Evolutionary conservation across 345 rosid species (phyloP).

Genomic region (Lepidium aucheri): DNA sequence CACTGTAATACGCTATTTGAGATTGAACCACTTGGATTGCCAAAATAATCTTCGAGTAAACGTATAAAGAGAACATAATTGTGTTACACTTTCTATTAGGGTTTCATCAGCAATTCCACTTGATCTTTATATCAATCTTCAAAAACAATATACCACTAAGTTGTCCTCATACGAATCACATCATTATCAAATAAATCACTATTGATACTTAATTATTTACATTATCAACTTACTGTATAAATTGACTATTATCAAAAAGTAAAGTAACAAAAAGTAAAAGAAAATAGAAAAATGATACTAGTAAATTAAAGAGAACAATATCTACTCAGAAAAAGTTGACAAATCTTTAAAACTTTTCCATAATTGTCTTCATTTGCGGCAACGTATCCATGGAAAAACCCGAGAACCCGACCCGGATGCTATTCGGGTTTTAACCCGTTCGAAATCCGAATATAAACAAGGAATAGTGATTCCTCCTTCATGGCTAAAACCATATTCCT

Average conservation of each 20-base stretch:
- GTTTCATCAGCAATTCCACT: slow-evolving; percentile 1
- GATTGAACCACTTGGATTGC: too few species aligned
- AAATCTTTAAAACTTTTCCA: not conserved
- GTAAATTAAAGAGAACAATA: slow-evolving; percentile 9
- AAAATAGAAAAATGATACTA: not conserved
- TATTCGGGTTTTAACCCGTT: slow-evolving; percentile 66
- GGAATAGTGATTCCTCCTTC: slow-evolving; percentile 88
- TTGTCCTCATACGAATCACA: slow-evolving; percentile 19
- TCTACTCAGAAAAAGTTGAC: not conserved
- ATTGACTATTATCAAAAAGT: not conserved
- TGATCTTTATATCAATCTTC: not conserved
- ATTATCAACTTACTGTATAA: slow-evolving; percentile 5
- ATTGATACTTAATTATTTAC: slow-evolving; percentile 10
- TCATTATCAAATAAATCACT: slow-evolving; percentile 9
- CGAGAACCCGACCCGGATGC: slow-evolving; percentile 41
- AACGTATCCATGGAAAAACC: slow-evolving; percentile 33
- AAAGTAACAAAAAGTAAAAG: slow-evolving; percentile 7
- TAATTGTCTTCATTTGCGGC: slow-evolving; percentile 20
- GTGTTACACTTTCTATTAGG: slow-evolving; percentile 13
- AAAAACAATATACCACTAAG: slow-evolving; percentile 9
- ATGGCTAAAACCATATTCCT: slow-evolving; percentile 76
- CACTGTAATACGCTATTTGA: too few species aligned
- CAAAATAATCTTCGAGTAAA: not conserved
- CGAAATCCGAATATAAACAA: slow-evolving; percentile 76
- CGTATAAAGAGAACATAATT: not conserved